Evolutionary conservation across 1,284 basidiomycete species (phyloP).

Genomic region (Inonotus obliquus): DNA sequence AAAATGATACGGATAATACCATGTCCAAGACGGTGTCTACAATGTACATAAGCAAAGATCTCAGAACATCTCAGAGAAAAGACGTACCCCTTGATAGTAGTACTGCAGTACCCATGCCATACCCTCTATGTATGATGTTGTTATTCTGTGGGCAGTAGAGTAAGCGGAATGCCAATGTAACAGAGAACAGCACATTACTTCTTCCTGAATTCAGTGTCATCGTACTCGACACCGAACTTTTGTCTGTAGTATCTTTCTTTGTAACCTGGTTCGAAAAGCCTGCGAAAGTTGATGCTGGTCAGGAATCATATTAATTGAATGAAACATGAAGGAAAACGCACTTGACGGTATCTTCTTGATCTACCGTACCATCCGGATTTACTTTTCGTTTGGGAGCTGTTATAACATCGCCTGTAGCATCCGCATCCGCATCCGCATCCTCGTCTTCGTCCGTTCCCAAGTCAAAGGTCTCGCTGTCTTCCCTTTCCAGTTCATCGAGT

Average conservation of each 20-base stretch:
- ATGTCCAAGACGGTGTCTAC: conserved; percentile 96
- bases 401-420: conserved; percentile 30
- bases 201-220: conserved; percentile 71
- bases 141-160: conserved; percentile 52
- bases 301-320: conserved; percentile 2
- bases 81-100: conserved; percentile 93
- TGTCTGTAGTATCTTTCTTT: conserved; percentile 92
- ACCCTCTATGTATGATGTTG: conserved; percentile 87
- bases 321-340: conserved; percentile 37
- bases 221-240: conserved; percentile 83
- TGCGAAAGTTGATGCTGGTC: conserved; percentile 29
- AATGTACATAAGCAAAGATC: conserved; percentile 8
- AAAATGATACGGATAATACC: conserved; percentile 99
- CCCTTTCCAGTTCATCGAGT: conserved; percentile 37
- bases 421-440: conserved; percentile 39
- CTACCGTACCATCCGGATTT: conserved; percentile 82
- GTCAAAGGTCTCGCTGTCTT: conserved; percentile 41
- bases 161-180: conserved; percentile 8
- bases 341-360: conserved; percentile 92
- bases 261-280: conserved; percentile 94
- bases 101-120: conserved; percentile 96
- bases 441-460: conserved; percentile 45
- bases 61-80: not conserved
- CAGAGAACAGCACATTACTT: conserved; percentile 44
- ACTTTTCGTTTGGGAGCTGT: conserved; percentile 60